These are phyloP conservation scores for Linnemannia elongata DNA, from an alignment of 192 early-diverging fungal genomes.

Conservation along the genomic window DNA sequence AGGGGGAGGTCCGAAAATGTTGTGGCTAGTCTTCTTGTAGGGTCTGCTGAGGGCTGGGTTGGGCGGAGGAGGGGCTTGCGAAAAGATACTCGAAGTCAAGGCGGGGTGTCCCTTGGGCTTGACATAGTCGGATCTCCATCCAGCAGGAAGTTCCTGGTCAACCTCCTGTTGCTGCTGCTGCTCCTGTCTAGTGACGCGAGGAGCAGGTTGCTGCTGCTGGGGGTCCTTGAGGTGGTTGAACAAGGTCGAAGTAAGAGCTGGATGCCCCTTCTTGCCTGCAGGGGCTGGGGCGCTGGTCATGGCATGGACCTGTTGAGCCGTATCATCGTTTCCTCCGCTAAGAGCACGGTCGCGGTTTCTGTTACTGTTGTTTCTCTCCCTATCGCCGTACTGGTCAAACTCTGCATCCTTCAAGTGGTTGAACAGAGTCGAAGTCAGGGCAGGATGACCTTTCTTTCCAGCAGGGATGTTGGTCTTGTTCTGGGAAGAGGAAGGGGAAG, in stretches of 20 bases:
- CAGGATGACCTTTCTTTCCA: conserved; percentile 47
- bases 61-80: background rate
- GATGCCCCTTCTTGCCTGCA: conserved; percentile 18
- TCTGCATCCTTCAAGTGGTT: conserved; percentile 15
- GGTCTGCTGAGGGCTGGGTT: background rate
- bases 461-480: background rate
- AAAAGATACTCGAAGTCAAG: conserved; percentile 43
- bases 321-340: conserved; percentile 8
- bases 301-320: background rate
- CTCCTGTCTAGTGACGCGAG: background rate
- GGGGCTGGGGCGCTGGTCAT: conserved; percentile 5
- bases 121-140: conserved; percentile 46
- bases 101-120: conserved; percentile 56
- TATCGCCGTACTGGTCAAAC: background rate
- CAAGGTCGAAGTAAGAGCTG: conserved; percentile 37
- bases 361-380: background rate
- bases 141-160: conserved; percentile 39
- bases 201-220: background rate
- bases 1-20: conserved; percentile 41
- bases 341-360: background rate
- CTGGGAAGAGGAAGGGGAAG: background rate
- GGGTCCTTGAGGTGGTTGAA: conserved; percentile 33
- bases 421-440: conserved; percentile 17
- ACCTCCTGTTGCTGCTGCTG: conserved; percentile 4
- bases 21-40: conserved; percentile 49